These are phyloP conservation scores for Podaxis sp. DNA, from an alignment of 768 basidiomycete genomes.

Conservation along the genomic window DNA sequence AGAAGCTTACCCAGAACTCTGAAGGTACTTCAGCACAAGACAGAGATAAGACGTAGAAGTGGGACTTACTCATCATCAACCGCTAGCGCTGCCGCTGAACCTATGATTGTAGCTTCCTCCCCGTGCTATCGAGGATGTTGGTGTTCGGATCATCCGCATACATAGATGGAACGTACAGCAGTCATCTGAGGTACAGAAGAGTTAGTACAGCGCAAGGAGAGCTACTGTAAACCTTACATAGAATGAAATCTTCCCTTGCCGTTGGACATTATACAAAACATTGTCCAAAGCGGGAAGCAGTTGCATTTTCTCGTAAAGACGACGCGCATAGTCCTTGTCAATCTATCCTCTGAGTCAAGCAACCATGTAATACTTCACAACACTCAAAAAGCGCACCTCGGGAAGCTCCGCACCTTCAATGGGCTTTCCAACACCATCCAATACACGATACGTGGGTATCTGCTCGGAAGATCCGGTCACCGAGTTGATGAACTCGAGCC, in stretches of 20 bases:
- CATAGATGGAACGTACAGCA: conserved; percentile 49
- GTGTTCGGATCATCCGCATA: conserved; percentile 10
- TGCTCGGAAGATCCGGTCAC: conserved; percentile 57
- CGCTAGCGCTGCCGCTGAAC: conserved; percentile 84
- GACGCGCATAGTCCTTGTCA: conserved; percentile 64
- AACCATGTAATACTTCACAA: neutral
- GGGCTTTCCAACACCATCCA: conserved; percentile 77
- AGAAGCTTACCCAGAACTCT: conserved; percentile 69
- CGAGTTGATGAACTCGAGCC: conserved; percentile 79
- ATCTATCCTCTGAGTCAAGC: conserved; percentile 42
- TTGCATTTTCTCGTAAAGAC: conserved; percentile 78
- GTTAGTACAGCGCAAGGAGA: conserved; percentile 1
- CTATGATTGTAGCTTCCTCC: conserved; percentile 89
- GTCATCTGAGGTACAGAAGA: conserved; percentile 60
- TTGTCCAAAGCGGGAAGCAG: conserved; percentile 84
- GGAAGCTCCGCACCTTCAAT: conserved; percentile 75
- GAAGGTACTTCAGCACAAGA: neutral
- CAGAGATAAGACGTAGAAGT: neutral
- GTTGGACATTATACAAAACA: conserved; percentile 87
- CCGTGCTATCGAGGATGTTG: conserved; percentile 55
- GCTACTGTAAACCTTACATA: conserved; percentile 49
- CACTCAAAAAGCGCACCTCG: conserved; percentile 49
- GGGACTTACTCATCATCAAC: conserved; percentile 76
- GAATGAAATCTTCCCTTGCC: conserved; percentile 91
- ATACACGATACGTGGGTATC: conserved; percentile 84